Evolutionary conservation across 164 flowering plant genomes (phyloP).

Genomic region (Chimonanthus salicifolius): DNA sequence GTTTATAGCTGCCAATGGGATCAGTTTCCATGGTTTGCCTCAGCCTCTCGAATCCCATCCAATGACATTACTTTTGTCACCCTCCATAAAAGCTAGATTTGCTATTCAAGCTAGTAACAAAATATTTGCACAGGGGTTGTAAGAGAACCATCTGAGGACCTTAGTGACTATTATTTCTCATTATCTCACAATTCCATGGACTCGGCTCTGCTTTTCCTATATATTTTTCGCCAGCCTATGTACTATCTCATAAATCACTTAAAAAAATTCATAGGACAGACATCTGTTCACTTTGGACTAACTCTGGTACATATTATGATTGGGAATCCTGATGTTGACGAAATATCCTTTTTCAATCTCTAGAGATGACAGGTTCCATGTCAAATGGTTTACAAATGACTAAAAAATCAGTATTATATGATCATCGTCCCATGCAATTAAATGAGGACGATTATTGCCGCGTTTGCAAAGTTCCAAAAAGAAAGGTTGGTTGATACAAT

Average conservation of each 20-base stretch:
- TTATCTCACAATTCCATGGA: background rate
- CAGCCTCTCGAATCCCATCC: too few relatives aligned
- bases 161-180: background rate
- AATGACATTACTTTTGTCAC: too few relatives aligned
- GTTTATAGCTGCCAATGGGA: too few relatives aligned
- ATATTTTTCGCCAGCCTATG: too few relatives aligned
- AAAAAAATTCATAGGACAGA: background rate
- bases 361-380: slow-evolving; percentile 28
- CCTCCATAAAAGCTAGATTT: too few relatives aligned
- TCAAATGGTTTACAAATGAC: background rate
- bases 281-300: background rate
- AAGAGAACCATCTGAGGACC: background rate
- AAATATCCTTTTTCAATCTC: slow-evolving; percentile 1
- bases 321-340: background rate
- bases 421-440: slow-evolving; percentile 57
- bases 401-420: slow-evolving; percentile 26
- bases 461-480: slow-evolving; percentile 57
- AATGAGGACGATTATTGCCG: slow-evolving; percentile 69
- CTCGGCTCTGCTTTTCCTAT: background rate
- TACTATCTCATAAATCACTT: too few relatives aligned
- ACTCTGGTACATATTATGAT: background rate
- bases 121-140: background rate
- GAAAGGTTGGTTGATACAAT: slow-evolving; percentile 43
- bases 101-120: background rate
- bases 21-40: too few relatives aligned